Evolutionary conservation across 2,329 filamentous ascomycete genomes (phyloP), one percentile per base, ranked within the genome.

Genomic region (Sporothrix sp.): DNA sequence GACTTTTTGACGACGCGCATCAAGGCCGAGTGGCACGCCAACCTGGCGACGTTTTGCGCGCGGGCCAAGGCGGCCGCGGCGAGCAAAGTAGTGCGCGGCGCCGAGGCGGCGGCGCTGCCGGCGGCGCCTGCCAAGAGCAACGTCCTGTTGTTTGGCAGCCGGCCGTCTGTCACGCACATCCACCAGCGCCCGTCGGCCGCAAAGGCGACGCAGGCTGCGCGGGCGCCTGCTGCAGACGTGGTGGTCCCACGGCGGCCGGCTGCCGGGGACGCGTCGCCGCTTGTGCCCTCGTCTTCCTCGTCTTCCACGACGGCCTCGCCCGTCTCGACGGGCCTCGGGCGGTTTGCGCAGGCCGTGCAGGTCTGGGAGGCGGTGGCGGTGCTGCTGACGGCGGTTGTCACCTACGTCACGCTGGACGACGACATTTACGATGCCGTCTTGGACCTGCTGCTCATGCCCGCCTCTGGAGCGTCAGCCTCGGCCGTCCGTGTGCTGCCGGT

Each of bases 1-100:
- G 82, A 88, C 54, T 98, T 98, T 62, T 79, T 97, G 67, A 73
- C 76, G 30, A 81, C 79, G 0, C 74, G 93, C 7, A 78, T 96
- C 54, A 80, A 85, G 62, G 79, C 78, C 4, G 82, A 88, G 52
- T 96, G 85, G 84, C 68, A 66, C 48, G 69, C 53, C 25, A 50
- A 79, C 21, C 67, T 82, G 48, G 66, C 67, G 11, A 64, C 61
- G 49, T 82, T 70, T 75, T 76, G 68, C 55, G 62, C 59, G 39
- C 70, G 67, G 52, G 63, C 61, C 7, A 75, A 73, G 56, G 61
- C 60, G 3, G 66, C 71, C 48, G 70, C 66, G 3, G 60, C 61
- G n/a, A n/a, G n/a, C n/a, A n/a, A n/a, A n/a, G n/a, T n/a, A n/a
- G n/a, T n/a, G n/a, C n/a, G n/a, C n/a, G n/a, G n/a, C 14, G 18